Base-by-base conservation (phyloP, 331 rosid genomes). In the Telfairia occidentalis region DNA sequence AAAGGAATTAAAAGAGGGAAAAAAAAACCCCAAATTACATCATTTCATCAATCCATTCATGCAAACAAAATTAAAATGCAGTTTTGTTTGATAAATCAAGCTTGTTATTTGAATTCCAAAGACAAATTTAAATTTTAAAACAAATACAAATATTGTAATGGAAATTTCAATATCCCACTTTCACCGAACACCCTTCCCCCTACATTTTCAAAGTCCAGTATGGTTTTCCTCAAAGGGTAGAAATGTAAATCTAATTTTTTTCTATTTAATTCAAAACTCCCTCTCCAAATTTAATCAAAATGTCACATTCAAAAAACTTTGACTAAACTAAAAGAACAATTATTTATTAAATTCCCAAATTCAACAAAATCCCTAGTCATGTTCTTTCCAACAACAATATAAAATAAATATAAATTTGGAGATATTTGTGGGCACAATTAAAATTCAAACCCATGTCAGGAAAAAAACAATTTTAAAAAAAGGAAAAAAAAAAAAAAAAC, bases 231-330 rank as follows among this genome's bases (percentile, higher is more conserved):
- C 2, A 13, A 46, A 5, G 76, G 76, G 46, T 21, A 71, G 15
- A 71, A 9, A 9, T 46, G 60, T 48, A 71, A 71, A 26, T 7
- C 0, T 12, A 19, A 12, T 15, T 26, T 29, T 26, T 29, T n/a
- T n/a, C 9, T 71, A 18, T 48, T 71, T 49, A 71, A 71, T 71
- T 49, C 60, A 49, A 71, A 71, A 49, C 2, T 71, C 61, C 76
- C 61, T 71, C 76, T 71, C 76, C 61, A 30, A 71, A 10, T 32
- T 18, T 71, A 30, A 30, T 26, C 19, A 30, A 42, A 71, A 30
- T 30, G 76, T 71, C 76, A 71, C 61, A n/a, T 30, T 49, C 61
- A 30, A 46, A 0, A 71, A 28, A 71, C 59, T 16, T 30, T 71
- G 76, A 71, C 76, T 2, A 49, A 52, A 71, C 76, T 2, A 49